phyloP scores from a whole-genome alignment of 2,329 filamentous ascomycete genomes.

The Zymoseptoria passerinii region DNA sequence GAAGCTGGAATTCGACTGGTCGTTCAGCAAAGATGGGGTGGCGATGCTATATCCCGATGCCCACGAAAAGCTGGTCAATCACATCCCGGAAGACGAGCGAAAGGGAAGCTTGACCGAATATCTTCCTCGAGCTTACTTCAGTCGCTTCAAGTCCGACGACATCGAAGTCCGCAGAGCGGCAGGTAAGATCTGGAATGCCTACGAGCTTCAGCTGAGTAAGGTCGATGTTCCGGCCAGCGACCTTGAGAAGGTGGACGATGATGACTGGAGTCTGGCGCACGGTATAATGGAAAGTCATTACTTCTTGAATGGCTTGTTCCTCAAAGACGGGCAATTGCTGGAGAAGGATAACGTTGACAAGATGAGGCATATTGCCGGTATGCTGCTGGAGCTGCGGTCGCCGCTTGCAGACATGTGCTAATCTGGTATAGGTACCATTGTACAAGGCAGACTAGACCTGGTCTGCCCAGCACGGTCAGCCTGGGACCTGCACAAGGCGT shows the following conservation, averaged over 20 bases:
- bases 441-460: conserved; percentile 11
- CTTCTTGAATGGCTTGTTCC: conserved; percentile 7
- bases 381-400: neutral
- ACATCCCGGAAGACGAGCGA: conserved; percentile 4
- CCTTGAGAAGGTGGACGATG: conserved; percentile 7
- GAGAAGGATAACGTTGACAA: conserved; percentile 6
- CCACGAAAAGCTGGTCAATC: conserved; percentile 3
- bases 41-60: conserved; percentile 11
- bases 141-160: conserved; percentile 4
- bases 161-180: neutral
- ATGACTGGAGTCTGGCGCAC: conserved; percentile 6
- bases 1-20: conserved; percentile 6
- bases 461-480: conserved; percentile 9
- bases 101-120: neutral
- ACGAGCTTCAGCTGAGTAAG: conserved; percentile 2
- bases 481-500: conserved; percentile 10
- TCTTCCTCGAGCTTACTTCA: conserved; percentile 4
- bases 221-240: conserved; percentile 1
- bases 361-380: conserved; percentile 12
- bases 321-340: conserved; percentile 9
- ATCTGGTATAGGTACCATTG: conserved; percentile 6
- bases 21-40: neutral
- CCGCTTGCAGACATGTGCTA: neutral
- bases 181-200: conserved; percentile 9
- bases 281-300: conserved; percentile 9